A percentile compares a stretch with the other conserved stretches of the same genome.
Evolutionary conservation across 2,329 filamentous ascomycete genomes (phyloP).

Genomic region (Scytalidium lignicola): DNA sequence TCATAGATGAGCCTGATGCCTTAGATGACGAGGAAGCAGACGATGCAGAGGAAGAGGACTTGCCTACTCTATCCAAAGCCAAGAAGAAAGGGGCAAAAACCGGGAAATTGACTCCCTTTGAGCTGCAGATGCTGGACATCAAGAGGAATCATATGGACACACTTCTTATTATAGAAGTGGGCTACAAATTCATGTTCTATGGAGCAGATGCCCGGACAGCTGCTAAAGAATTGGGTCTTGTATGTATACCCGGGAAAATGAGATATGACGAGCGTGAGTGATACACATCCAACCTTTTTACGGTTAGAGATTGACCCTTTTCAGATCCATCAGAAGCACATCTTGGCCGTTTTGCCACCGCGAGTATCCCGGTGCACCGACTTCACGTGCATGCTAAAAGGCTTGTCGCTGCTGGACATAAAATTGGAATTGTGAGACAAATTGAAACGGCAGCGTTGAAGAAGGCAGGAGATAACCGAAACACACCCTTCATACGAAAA

Average conservation of each 20-base stretch:
- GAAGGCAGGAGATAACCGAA: constrained; percentile 89
- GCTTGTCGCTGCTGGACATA: constrained; percentile 85
- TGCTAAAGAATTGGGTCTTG: constrained; percentile 85
- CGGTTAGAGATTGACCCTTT: constrained; percentile 14
- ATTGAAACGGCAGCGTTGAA: constrained; percentile 94
- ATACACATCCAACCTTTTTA: constrained; percentile 2
- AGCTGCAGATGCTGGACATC: constrained; percentile 88
- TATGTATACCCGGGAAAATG: constrained; percentile 94
- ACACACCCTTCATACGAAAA: constrained; percentile 85
- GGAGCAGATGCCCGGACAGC: constrained; percentile 89
- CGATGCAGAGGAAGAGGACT: constrained; percentile 51
- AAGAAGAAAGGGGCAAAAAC: constrained; percentile 68
- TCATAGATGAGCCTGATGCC: constrained; percentile 47
- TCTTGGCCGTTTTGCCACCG: constrained; percentile 85
- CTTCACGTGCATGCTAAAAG: constrained; percentile 92
- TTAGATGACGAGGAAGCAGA: constrained; percentile 52
- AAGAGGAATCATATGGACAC: constrained; percentile 89
- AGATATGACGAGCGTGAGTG: constrained; percentile 80
- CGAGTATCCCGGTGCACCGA: constrained; percentile 89
- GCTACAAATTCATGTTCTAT: constrained; percentile 97
- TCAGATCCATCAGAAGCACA: constrained; percentile 84
- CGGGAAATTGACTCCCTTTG: constrained; percentile 87
- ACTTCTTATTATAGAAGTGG: constrained; percentile 86
- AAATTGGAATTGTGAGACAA: constrained; percentile 92
- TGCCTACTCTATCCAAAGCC: constrained; percentile 39